Base-by-base conservation (phyloP, 805 yeast genomes). In the Candida michaelii region DNA sequence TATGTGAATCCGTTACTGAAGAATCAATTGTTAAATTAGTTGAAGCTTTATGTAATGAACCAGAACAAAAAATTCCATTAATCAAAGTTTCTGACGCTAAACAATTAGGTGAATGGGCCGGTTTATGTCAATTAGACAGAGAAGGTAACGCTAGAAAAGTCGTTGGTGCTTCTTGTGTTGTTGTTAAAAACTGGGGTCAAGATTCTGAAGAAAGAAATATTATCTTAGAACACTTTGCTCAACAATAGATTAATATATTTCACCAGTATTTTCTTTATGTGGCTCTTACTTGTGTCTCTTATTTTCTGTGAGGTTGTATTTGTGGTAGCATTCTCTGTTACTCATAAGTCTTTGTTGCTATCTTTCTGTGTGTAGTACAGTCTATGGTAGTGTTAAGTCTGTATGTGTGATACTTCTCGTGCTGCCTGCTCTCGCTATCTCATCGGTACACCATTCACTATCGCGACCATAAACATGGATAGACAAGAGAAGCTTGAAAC, bases 81-180 rank as follows among this genome's bases (percentile, higher is more conserved):
- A 86, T 93, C 85, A 93, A 93, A 86, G 98, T 93, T 63, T 87
- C 98, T 64, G 99, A 93, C 72, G 97, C 98, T 71, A 93, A 93
- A 85, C 87, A 89, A 81, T 84, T 93, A 72, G 99, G 99, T 83
- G 98, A 93, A 83, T 93, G 99, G 99, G 98, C 98, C 69, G 99
- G 99, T 86, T 82, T 93, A 63, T 93, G 97, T 82, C 89, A 89
- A 79, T 84, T 91, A 67, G 98, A 93, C 95, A 89, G 97, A 80
- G 98, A 93, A 67, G 99, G 99, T 80, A 89, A 91, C 82, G 97
- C 98, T 79, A 89, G 97, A 83, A 93, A 93, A 89, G 98, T 93
- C 66, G 99, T 93, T 73, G 99, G 99, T 79, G 95, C 97, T 77
- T 90, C 98, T 65, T 91, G 96, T 77, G 97, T 91, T 71, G 99